Base-by-base conservation (phyloP, 2,329 filamentous ascomycete species). In the Epichloe glyceriae region DNA sequence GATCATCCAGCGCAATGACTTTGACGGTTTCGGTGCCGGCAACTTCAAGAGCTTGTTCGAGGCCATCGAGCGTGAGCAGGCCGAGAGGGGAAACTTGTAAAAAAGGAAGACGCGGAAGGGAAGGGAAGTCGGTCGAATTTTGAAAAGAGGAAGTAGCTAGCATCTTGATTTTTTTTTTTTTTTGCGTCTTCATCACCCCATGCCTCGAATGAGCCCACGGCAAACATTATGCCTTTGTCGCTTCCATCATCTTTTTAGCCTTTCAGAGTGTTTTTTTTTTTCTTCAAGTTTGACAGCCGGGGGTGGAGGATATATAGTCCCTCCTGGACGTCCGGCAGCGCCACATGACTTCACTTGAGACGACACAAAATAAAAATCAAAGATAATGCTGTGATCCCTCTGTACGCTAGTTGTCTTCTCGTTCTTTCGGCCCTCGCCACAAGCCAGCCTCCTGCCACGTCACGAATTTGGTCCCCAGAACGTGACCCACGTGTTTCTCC, bases 11-110 rank as follows among this genome's bases (percentile, higher is more conserved):
- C 74, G 90, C 52, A 84, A 94, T 60, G 83, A 88, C 56, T 96
- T 96, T 66, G 83, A 86, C 34, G 91, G 91, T 0, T 96, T 96
- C 60, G 90, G 91, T 4, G 91, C 90, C 0, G 91, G 91, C 1
- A 97, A 96, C 68, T 96, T 96, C 73, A 95, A 89, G 79, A 89
- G 85, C 54, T 62, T 96, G 60, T 96, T 96, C 61, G 90, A 96
- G 74, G 90, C 91, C 3, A 94, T 96, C 65, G 91, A 96, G 76
- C 74, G 90, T 47, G 90, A 96, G 68, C 91, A 96, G 74, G 88
- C 82, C 44, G 74, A 85, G 66, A 75, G 90, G 51, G 90, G 91
- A 1, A 96, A 95, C 64, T 65, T 95, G 68, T 87, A 68, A 46
- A 33, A 38, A 33, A 40, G 46, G 45, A 26, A 26, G n/a, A 35